Base-by-base conservation (phyloP, 2,329 filamentous ascomycete genomes). In the Rutstroemia sp. region DNA sequence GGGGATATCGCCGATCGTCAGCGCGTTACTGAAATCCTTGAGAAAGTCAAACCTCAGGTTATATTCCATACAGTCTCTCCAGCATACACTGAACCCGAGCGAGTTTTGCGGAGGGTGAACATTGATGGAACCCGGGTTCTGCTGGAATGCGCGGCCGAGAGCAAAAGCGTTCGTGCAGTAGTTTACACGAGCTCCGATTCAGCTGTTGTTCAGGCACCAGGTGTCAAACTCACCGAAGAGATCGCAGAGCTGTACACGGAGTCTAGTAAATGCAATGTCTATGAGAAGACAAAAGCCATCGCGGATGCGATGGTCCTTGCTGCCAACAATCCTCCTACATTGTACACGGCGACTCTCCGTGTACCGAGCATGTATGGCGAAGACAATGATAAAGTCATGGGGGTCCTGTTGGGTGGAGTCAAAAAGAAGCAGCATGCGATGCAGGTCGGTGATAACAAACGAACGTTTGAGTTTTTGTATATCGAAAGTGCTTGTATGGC, bases 391-490 rank as follows among this genome's bases (percentile, higher is more conserved):
- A 37, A 42, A 6, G 19, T 19, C 18, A 57, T 59, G 12, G 38
- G 19, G 14, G 19, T 37, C 14, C 10, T 53, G 6, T 41, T 61
- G 19, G 38, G n/a, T 10, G 23, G 18, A 7, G n/a, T 57, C n/a
- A 55, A 57, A 39, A 57, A 55, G 27, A 72, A 74, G 18, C 75
- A 78, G 63, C 76, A 72, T 58, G 76, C 74, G 62, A 74, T 77
- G 61, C 77, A 79, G 62, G 67, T 79, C 54, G 77, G 77, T 55
- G 65, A 70, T 16, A 78, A 79, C 66, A 71, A 75, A 57, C 79
- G 78, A 63, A 69, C 78, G 3, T 79, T 78, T 70, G 77, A 79
- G 63, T 79, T 77, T 60, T 77, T 76, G 46, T 78, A 79, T 62
- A 74, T 79, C 50, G 75, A 71, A 49, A 80, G 79, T 63, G 74